Base-by-base conservation (phyloP, 2,329 filamentous ascomycete species). In the Leptographium wingfieldii region DNA sequence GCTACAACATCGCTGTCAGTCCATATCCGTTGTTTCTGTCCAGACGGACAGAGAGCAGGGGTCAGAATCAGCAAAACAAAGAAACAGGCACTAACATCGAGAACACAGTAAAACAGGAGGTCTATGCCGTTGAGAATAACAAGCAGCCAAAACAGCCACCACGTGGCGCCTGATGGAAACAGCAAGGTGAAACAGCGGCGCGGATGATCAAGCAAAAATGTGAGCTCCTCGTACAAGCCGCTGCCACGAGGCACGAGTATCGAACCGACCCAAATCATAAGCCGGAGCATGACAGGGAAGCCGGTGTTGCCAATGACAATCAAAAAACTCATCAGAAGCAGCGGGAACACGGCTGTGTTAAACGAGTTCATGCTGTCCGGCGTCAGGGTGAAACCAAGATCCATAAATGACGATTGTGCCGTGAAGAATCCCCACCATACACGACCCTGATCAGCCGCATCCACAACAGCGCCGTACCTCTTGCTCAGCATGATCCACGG, bases 341-440 rank as follows among this genome's bases (percentile, higher is more conserved):
- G 76, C 0, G 87, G 84, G 66, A 90, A 87, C 7, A 87, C 77
- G 0, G 90, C 89, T 10, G 76, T 81, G 66, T 90, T 85, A 71
- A 97, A 97, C 0, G 90, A 92, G 51, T 84, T 80, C 91, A 99
- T 96, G 66, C 91, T 96, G 73, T 97, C 89, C 0, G 92, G 87
- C 0, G 91, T 97, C 64, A 99, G 76, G 1, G 92, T 92, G 67
- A 91, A 92, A 12, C 94, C 94, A n/a, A 97, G 75, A 74, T 99
- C 92, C 73, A 92, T 96, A 73, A 99, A 96, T 59, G 91, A 82
- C 49, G 91, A 94, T 56, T 84, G 90, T 16, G 91, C 76, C 0
- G 90, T 96, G 74, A 92, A 99, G 66, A 99, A 84, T 0, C 83
- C 91, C 88, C 94, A 99, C 94, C 94, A 99, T 0, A 82, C 80